A percentile compares a stretch with the other conserved stretches of the same genome.
Evolutionary conservation across 2,329 filamentous ascomycete species (phyloP).

Genomic region (Helminthosporium solani): DNA sequence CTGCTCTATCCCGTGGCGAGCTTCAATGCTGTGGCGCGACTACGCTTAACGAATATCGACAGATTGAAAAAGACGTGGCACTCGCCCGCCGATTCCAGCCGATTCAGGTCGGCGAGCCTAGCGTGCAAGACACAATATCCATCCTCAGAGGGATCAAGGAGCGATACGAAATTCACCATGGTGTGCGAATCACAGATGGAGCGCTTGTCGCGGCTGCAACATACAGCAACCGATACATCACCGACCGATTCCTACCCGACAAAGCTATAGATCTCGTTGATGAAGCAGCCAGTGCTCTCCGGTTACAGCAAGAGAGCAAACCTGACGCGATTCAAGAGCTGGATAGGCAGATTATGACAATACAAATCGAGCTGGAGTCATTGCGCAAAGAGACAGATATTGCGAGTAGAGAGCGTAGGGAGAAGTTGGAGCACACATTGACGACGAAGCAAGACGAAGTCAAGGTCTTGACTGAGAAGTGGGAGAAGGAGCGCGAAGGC

Average conservation of each 20-base stretch:
- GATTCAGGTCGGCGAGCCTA: slow-evolving; percentile 88
- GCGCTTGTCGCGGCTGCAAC: slow-evolving; percentile 89
- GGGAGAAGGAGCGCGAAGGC: slow-evolving; percentile 86
- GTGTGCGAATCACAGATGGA: slow-evolving; percentile 89
- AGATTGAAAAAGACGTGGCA: slow-evolving; percentile 94
- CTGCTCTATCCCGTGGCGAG: slow-evolving; percentile 86
- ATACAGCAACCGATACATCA: slow-evolving; percentile 94
- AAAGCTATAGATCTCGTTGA: slow-evolving; percentile 98
- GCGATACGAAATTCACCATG: slow-evolving; percentile 95
- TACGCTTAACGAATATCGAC: slow-evolving; percentile 85
- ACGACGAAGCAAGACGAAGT: slow-evolving; percentile 76
- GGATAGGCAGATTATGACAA: slow-evolving; percentile 93
- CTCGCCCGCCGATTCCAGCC: slow-evolving; percentile 91
- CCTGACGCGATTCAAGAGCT: slow-evolving; percentile 91
- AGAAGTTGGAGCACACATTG: slow-evolving; percentile 78
- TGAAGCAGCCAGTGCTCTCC: slow-evolving; percentile 85
- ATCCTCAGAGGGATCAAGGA: slow-evolving; percentile 97
- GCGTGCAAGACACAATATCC: slow-evolving; percentile 88
- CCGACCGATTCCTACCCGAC: slow-evolving; percentile 91
- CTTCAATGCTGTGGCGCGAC: slow-evolving; percentile 95
- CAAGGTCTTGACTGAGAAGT: slow-evolving; percentile 72
- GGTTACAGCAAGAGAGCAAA: slow-evolving; percentile 94
- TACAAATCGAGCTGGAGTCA: slow-evolving; percentile 95
- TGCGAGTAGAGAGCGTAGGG: slow-evolving; percentile 80
- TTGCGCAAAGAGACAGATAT: slow-evolving; percentile 91